Evolutionary conservation across 192 early-diverging fungal species (phyloP).

Genomic region (Gryganskiella cystojenkinii): DNA sequence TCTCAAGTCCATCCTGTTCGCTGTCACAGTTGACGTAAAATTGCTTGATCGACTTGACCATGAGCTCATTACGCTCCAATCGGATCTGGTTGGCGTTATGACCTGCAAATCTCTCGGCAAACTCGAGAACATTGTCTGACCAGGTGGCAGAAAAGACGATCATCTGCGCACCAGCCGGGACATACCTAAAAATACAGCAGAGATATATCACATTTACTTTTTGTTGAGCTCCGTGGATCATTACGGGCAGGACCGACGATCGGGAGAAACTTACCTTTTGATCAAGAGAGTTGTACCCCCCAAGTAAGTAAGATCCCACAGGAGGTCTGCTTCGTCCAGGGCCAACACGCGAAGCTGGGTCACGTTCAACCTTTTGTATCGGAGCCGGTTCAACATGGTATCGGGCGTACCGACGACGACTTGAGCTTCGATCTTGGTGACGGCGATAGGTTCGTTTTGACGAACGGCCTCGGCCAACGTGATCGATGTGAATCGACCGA

Average conservation of each 20-base stretch:
- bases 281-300: conserved; percentile 86
- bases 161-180: conserved; percentile 78
- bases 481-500: conserved; percentile 85
- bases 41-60: conserved; percentile 91
- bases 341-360: conserved; percentile 79
- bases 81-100: conserved; percentile 85
- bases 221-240: too few species aligned
- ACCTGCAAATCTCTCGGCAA: conserved; percentile 80
- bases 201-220: neutral
- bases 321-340: conserved; percentile 97
- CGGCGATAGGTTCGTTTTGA: conserved; percentile 41
- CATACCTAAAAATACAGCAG: conserved; percentile 53
- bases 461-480: conserved; percentile 79
- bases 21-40: conserved; percentile 94
- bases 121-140: conserved; percentile 72
- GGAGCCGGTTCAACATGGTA: conserved; percentile 78
- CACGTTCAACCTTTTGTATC: conserved; percentile 65
- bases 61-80: conserved; percentile 83
- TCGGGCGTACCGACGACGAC: conserved; percentile 95
- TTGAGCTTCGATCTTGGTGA: conserved; percentile 67
- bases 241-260: too few species aligned
- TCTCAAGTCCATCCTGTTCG: conserved; percentile 80
- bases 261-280: conserved; percentile 65
- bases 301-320: conserved; percentile 86
- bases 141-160: conserved; percentile 97